Conservation (phyloP, 139 green algal genomes). For the Haematococcus sp. region DNA sequence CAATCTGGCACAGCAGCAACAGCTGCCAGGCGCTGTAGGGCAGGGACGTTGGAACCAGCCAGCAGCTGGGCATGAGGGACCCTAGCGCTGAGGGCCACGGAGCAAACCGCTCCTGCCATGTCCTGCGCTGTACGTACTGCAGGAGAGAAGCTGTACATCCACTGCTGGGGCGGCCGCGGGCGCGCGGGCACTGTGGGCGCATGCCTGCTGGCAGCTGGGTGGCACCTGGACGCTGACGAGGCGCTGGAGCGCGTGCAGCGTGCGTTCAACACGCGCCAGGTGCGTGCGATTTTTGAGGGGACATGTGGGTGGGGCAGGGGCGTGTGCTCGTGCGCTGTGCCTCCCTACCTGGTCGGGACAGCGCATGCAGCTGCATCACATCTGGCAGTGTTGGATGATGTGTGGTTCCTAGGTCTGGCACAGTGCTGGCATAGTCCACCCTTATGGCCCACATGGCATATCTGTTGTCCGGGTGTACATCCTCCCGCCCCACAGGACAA, state of each 20-base stretch:
- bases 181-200: conserved; percentile 73
- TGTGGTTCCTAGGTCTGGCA: neutral
- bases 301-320: neutral
- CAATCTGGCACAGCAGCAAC: no score
- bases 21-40: no score
- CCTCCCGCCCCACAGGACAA: conserved; percentile 32
- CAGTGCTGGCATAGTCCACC: neutral
- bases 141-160: conserved; percentile 71
- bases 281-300: neutral
- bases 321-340: no score
- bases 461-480: no score
- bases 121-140: neutral
- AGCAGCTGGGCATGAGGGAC: no score
- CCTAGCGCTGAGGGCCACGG: no score
- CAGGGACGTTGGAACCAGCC: no score
- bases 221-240: conserved; percentile 59
- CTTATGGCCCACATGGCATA: neutral
- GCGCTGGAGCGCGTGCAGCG: conserved; percentile 68
- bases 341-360: no score
- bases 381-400: neutral
- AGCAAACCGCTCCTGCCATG: no score
- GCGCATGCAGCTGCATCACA: no score
- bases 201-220: conserved; percentile 58
- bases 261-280: conserved; percentile 59
- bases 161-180: conserved; percentile 87